Evolutionary conservation across 2,329 filamentous ascomycete genomes (phyloP).

Genomic region (Paracoccidioides brasiliensis): DNA sequence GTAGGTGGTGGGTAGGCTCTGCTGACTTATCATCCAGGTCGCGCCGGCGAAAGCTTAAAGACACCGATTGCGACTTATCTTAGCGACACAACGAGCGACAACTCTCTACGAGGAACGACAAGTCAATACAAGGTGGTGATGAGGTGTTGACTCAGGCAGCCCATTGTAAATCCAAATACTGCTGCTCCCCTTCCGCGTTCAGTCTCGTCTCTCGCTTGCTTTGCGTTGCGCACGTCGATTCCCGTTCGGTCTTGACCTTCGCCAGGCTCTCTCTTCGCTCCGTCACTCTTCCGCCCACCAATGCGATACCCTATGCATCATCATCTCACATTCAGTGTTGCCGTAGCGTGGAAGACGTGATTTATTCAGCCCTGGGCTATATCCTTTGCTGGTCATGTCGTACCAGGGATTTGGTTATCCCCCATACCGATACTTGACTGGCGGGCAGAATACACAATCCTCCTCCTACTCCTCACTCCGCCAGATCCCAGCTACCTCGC

Average conservation of each 20-base stretch:
- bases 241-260: too few relatives aligned
- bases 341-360: neutral
- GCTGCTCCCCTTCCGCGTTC: too few relatives aligned
- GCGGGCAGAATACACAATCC: slow-evolving; percentile 1
- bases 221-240: too few relatives aligned
- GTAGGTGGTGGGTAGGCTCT: neutral
- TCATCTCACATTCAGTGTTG: neutral
- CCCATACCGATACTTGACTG: slow-evolving; percentile 6
- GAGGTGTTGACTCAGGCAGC: too few relatives aligned
- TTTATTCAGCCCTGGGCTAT: neutral
- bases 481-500: neutral
- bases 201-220: too few relatives aligned
- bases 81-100: neutral
- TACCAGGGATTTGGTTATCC: slow-evolving; percentile 10
- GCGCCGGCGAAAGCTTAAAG: neutral
- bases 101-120: neutral
- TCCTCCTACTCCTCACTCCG: slow-evolving; percentile 3
- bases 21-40: too few relatives aligned
- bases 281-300: neutral
- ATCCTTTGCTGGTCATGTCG: slow-evolving; percentile 5
- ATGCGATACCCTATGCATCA: neutral
- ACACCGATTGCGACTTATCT: too few relatives aligned
- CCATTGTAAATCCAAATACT: too few relatives aligned
- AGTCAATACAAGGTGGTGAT: too few relatives aligned
- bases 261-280: too few relatives aligned